Base-by-base conservation (phyloP, 345 rosid genomes). In the Lepidium aucheri region DNA sequence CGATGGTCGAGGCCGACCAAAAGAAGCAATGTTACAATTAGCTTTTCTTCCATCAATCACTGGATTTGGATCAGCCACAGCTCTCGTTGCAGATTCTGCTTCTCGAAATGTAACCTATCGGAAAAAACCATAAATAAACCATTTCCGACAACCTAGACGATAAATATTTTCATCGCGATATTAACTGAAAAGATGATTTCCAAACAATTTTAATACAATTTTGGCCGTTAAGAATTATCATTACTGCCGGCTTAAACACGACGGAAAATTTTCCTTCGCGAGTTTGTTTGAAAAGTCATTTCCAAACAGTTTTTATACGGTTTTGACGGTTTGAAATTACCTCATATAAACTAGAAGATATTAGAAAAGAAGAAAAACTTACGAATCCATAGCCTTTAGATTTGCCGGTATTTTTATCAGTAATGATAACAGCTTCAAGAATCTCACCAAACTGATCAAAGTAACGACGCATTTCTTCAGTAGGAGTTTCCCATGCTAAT, bases 381-480 rank as follows among this genome's bases (percentile, higher is more conserved):
- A 92, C 98, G 53, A 92, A 92, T 51, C 98, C 96, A 40, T 92
- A 89, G 73, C 98, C 98, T 80, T 92, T 92, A 54, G 98, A 92
- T 78, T 89, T 92, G n/a, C 84, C 89, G 6, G 96, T 85, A 73
- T 73, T 81, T 78, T 86, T 92, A 58, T 92, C 98, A 4, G 81
- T 70, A 53, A 92, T 89, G 62, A 92, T 84, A 62, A 92, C 98
- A 34, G 98, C 96, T 80, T 92, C 98, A 18, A 92, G 95, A 82
- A 89, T 92, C 28, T 92, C 95, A 9, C 98, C 98, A 43, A 92
- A 92, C 76, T 84, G 93, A 65, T 89, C 91, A 46, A 92, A 92
- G 78, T 89, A 86, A 56, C 76, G 77, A 30, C 84, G 87, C 96
- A 92, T 82, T 67, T 87, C 95, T 43, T 84, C 91, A 2, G 96